phyloP scores from a whole-genome alignment of 2,329 filamentous ascomycete genomes.

The Venturia effusa region DNA sequence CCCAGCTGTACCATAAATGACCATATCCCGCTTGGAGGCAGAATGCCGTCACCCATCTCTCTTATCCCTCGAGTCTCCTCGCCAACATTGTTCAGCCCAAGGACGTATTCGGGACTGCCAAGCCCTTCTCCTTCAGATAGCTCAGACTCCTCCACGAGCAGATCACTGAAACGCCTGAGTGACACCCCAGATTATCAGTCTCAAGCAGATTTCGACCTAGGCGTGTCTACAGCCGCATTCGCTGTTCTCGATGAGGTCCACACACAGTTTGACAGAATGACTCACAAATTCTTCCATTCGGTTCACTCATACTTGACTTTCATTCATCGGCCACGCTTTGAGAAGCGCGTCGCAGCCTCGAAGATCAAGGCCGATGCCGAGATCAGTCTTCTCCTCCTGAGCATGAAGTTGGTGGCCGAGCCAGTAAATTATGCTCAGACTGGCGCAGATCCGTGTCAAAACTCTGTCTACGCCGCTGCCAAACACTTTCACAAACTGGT shows the following conservation, averaged over 20 bases:
- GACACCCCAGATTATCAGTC: slow-evolving; percentile 1
- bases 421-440: slow-evolving; percentile 4
- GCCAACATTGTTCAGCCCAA: not conserved
- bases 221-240: slow-evolving; percentile 1
- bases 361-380: slow-evolving; percentile 6
- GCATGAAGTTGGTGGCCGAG: slow-evolving; percentile 8
- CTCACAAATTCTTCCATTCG: slow-evolving; percentile 1
- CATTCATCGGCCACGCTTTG: slow-evolving; percentile 3
- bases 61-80: not conserved
- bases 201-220: slow-evolving; percentile 7
- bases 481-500: not conserved
- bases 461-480: not conserved
- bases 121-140: slow-evolving; percentile 2
- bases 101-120: slow-evolving; percentile 1
- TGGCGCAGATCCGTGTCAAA: not conserved
- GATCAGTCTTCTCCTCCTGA: slow-evolving; percentile 2
- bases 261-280: slow-evolving; percentile 4
- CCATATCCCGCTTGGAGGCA: not conserved
- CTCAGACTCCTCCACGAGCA: not conserved
- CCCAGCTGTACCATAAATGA: not conserved
- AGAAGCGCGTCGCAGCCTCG: not conserved
- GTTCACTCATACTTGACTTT: slow-evolving; percentile 9
- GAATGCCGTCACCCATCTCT: not conserved
- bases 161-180: not conserved
- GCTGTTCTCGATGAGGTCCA: slow-evolving; percentile 5